These are phyloP conservation scores for Ilyonectria mors-panacis DNA, from an alignment of 2,329 filamentous ascomycete genomes.

Conservation along the genomic window DNA sequence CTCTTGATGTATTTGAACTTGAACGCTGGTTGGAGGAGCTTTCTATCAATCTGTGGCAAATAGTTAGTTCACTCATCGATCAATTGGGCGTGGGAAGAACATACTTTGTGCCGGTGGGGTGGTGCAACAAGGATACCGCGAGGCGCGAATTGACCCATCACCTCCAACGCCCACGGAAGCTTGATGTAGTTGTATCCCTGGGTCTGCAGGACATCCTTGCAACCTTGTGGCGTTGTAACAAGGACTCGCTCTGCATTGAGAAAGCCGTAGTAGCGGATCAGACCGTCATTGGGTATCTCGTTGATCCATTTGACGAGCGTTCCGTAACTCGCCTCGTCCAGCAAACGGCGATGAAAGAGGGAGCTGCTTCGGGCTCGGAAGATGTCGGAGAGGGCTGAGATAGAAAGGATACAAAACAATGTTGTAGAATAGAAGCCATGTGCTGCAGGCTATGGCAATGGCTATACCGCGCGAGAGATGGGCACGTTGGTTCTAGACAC, in stretches of 20 bases:
- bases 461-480: constrained; percentile 69
- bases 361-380: constrained; percentile 25
- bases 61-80: not conserved
- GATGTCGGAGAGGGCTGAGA: constrained; percentile 33
- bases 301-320: constrained; percentile 31
- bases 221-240: constrained; percentile 18
- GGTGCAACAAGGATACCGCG: constrained; percentile 30
- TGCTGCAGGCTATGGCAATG: constrained; percentile 65
- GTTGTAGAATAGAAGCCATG: constrained; percentile 49
- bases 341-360: constrained; percentile 15
- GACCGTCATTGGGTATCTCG: constrained; percentile 25
- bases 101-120: constrained; percentile 26
- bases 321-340: constrained; percentile 25
- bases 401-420: constrained; percentile 30
- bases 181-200: constrained; percentile 32
- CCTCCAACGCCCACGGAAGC: constrained; percentile 32
- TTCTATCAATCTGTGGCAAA: constrained; percentile 25
- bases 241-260: constrained; percentile 20
- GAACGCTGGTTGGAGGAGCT: constrained; percentile 28
- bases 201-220: constrained; percentile 24
- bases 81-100: not conserved
- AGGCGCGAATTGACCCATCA: constrained; percentile 30
- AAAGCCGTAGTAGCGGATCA: constrained; percentile 27
- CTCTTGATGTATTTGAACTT: constrained; percentile 26
- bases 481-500: constrained; percentile 67